Conservation (phyloP, 768 basidiomycete species). For the Favolaschia claudopus region DNA sequence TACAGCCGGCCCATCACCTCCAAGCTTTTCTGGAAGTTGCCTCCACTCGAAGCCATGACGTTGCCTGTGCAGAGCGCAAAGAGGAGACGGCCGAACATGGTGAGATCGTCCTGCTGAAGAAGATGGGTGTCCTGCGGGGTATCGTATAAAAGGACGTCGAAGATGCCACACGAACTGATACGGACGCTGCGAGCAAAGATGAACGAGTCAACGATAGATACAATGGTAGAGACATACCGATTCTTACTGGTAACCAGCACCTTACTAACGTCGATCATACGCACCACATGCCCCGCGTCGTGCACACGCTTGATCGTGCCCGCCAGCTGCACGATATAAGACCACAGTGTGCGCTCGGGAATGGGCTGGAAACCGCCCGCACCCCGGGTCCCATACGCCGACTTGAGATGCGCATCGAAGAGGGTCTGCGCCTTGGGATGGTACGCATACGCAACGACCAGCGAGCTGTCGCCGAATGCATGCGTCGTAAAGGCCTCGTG, state of each 20-base stretch:
- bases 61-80: conserved; percentile 81
- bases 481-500: conserved; percentile 95
- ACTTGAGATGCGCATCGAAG: conserved; percentile 76
- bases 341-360: conserved; percentile 88
- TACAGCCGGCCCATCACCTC: conserved; percentile 80
- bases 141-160: conserved; percentile 86
- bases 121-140: conserved; percentile 62
- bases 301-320: conserved; percentile 89
- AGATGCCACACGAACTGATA: conserved; percentile 85
- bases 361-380: conserved; percentile 48
- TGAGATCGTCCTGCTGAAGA: conserved; percentile 88
- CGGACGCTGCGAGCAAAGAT: conserved; percentile 63
- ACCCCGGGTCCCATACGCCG: conserved; percentile 34
- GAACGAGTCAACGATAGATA: background rate
- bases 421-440: conserved; percentile 86
- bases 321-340: conserved; percentile 89
- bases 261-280: conserved; percentile 87
- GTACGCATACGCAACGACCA: conserved; percentile 92
- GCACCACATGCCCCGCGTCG: conserved; percentile 77
- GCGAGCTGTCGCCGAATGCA: conserved; percentile 90
- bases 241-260: conserved; percentile 90
- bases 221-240: conserved; percentile 54
- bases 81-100: conserved; percentile 85
- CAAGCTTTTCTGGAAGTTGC: conserved; percentile 74
- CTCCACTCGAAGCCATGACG: conserved; percentile 61